Evolutionary conservation across 2,329 filamentous ascomycete genomes (phyloP).

Genomic region (Neonectria neomacrospora): DNA sequence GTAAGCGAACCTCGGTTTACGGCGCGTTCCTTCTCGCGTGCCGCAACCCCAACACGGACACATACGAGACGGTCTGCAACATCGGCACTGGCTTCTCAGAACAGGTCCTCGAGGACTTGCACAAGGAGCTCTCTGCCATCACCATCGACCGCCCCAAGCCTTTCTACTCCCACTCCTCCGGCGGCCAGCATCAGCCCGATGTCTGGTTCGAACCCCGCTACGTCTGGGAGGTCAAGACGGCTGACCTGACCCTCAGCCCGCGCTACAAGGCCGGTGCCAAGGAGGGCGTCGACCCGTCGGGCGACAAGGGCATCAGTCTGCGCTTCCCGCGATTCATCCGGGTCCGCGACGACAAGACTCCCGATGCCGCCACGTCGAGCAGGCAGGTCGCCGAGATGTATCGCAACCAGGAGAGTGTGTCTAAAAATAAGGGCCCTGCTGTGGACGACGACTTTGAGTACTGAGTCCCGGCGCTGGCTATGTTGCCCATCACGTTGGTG

Average conservation of each 20-base stretch:
- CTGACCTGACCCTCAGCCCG: conserved; percentile 91
- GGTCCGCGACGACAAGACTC: conserved; percentile 93
- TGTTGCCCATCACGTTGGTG: neutral
- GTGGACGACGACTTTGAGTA: conserved; percentile 99
- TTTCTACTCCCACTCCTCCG: conserved; percentile 88
- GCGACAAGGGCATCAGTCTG: conserved; percentile 84
- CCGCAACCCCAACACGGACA: conserved; percentile 83
- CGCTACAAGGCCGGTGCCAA: conserved; percentile 91
- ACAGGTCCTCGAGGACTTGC: conserved; percentile 87
- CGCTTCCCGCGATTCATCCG: conserved; percentile 95
- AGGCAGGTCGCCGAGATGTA: conserved; percentile 97
- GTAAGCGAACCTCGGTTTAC: conserved; percentile 95
- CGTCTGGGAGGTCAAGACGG: conserved; percentile 98
- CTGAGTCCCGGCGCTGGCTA: conserved; percentile 54
- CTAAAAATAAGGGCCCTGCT: conserved; percentile 84
- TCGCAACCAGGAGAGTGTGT: conserved; percentile 88
- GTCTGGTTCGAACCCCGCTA: conserved; percentile 96
- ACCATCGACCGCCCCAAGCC: conserved; percentile 93
- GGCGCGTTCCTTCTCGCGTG: conserved; percentile 96
- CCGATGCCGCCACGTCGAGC: conserved; percentile 86
- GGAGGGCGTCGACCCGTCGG: conserved; percentile 78
- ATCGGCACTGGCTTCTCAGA: conserved; percentile 98
- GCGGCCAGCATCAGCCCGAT: conserved; percentile 93
- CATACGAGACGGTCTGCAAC: conserved; percentile 96
- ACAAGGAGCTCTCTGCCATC: conserved; percentile 78